Evolutionary conservation across 1,284 basidiomycete species (phyloP).

Genomic region (Moniliella sp.): DNA sequence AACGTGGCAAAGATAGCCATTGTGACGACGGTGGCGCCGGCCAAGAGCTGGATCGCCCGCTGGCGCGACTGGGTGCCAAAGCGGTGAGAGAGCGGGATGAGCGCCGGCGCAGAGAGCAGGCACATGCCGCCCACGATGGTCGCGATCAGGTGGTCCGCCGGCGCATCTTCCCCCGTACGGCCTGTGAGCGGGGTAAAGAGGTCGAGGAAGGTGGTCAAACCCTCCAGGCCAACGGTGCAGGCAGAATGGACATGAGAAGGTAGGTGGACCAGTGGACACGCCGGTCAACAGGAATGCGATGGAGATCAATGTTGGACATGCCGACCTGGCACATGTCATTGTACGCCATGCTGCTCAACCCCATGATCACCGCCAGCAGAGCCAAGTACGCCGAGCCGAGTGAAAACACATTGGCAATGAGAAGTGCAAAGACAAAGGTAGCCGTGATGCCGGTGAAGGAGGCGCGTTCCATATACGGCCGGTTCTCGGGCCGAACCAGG

Average conservation of each 20-base stretch:
- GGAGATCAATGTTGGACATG: slow-evolving; percentile 10
- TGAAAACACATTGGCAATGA: slow-evolving; percentile 43
- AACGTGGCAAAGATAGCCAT: slow-evolving; percentile 43
- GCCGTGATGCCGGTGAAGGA: slow-evolving; percentile 6
- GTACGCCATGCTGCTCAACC: slow-evolving; percentile 21
- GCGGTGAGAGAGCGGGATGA: slow-evolving; percentile 49
- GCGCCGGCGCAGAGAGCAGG: slow-evolving; percentile 43
- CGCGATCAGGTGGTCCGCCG: no score
- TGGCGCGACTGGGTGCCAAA: slow-evolving; percentile 38
- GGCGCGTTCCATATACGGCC: slow-evolving; percentile 25
- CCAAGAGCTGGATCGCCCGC: slow-evolving; percentile 39
- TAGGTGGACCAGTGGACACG: slow-evolving; percentile 20
- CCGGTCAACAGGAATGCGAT: slow-evolving; percentile 11
- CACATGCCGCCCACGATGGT: slow-evolving; percentile 39
- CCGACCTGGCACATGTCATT: slow-evolving; percentile 27
- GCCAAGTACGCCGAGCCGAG: slow-evolving; percentile 52
- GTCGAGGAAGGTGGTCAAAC: slow-evolving; percentile 46
- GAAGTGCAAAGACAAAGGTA: slow-evolving; percentile 1
- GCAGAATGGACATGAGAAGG: slow-evolving; percentile 35
- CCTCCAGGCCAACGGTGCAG: slow-evolving; percentile 51
- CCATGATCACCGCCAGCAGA: slow-evolving; percentile 42
- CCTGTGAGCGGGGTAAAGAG: slow-evolving; percentile 76
- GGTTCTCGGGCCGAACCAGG: slow-evolving; percentile 21
- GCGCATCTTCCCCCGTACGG: slow-evolving; percentile 34
- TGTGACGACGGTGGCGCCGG: slow-evolving; percentile 38